Conservation (phyloP, 148 eudicot species). For the Bassia scoparia region DNA sequence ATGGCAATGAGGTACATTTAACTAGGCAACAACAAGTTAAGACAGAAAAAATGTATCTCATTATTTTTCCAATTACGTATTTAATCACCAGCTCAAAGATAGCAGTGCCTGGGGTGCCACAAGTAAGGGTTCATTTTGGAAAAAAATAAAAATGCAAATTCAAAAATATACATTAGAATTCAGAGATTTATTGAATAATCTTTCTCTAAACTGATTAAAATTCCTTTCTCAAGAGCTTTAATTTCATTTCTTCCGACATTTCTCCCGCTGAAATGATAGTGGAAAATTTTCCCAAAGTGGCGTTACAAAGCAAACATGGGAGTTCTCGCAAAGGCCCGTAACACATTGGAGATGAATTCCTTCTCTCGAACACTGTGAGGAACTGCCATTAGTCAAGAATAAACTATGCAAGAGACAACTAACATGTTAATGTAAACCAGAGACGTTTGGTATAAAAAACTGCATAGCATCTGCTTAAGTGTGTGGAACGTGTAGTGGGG, state of each 20-base stretch:
- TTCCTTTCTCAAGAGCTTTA: constrained; percentile 59
- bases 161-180: constrained; percentile 39
- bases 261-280: constrained; percentile 41
- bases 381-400: constrained; percentile 12
- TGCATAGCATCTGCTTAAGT: neutral
- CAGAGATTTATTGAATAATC: constrained; percentile 45
- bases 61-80: neutral
- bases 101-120: neutral
- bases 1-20: neutral
- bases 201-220: constrained; percentile 67
- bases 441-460: neutral
- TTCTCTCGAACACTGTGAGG: constrained; percentile 43
- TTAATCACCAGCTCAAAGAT: neutral
- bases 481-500: no score
- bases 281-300: constrained; percentile 51
- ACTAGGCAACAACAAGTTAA: neutral
- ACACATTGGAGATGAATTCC: constrained; percentile 37
- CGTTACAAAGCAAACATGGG: constrained; percentile 59
- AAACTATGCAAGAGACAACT: neutral
- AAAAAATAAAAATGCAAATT: neutral
- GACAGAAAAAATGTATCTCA: neutral
- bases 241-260: constrained; percentile 66
- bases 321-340: constrained; percentile 76
- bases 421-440: neutral
- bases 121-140: neutral